A percentile compares a stretch with the other conserved stretches of the same genome.
These are phyloP conservation scores for Globisporangium solare DNA, from an alignment of 352 stramenopile genomes.

Conservation along the genomic window DNA sequence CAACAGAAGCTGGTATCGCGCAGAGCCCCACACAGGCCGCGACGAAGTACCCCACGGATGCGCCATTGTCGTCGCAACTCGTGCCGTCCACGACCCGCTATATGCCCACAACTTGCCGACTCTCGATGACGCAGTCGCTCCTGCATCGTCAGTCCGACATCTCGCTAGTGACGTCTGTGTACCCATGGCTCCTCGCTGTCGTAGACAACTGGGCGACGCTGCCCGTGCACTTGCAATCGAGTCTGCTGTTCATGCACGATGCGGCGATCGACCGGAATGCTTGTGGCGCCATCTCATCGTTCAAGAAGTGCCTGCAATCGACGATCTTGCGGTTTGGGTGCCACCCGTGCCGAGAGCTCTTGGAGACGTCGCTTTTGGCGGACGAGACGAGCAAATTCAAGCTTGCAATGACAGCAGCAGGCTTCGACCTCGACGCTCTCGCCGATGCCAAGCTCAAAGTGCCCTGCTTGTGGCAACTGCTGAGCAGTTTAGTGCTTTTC, in stretches of 20 bases:
- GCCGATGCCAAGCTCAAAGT: neutral
- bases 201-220: slow-evolving; percentile 17
- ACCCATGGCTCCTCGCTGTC: slow-evolving; percentile 27
- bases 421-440: too few relatives aligned
- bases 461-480: slow-evolving; percentile 18
- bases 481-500: slow-evolving; percentile 41
- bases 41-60: too few relatives aligned
- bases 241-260: slow-evolving; percentile 25
- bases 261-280: neutral
- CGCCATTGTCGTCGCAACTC: too few relatives aligned
- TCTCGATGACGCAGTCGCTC: slow-evolving; percentile 21
- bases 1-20: too few relatives aligned
- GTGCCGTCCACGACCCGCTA: too few relatives aligned
- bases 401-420: neutral
- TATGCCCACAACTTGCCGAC: neutral
- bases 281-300: slow-evolving; percentile 1
- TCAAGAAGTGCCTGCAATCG: slow-evolving; percentile 37
- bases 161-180: slow-evolving; percentile 21
- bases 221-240: slow-evolving; percentile 23
- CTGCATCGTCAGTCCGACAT: slow-evolving; percentile 18
- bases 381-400: slow-evolving; percentile 1
- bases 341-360: slow-evolving; percentile 14
- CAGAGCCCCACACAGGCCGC: too few relatives aligned
- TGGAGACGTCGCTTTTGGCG: slow-evolving; percentile 10
- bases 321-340: slow-evolving; percentile 36